phyloP scores from a whole-genome alignment of 495 filamentous ascomycete species.

The Stereocaulon alpinum region DNA sequence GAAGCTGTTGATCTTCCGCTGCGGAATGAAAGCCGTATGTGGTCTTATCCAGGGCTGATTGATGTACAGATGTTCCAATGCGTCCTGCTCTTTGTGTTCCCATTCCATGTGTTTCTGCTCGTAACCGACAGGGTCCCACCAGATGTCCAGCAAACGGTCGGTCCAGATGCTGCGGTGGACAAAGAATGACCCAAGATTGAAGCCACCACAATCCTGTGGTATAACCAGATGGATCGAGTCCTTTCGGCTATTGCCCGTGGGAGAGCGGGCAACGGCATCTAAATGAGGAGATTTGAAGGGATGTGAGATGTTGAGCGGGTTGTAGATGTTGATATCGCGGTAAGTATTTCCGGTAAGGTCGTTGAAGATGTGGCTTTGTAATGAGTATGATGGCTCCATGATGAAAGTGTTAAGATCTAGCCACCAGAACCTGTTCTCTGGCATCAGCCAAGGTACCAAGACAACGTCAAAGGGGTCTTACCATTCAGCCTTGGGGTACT shows the following conservation, averaged over 20 bases:
- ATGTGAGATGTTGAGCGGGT: constrained; percentile 88
- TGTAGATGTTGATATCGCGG: constrained; percentile 93
- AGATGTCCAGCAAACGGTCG: constrained; percentile 85
- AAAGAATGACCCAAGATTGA: constrained; percentile 97
- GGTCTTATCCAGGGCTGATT: constrained; percentile 89
- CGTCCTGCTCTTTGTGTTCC: constrained; percentile 98
- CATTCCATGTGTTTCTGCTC: constrained; percentile 99
- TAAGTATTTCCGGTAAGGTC: constrained; percentile 65
- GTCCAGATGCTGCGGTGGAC: constrained; percentile 75
- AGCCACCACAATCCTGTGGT: constrained; percentile 89
- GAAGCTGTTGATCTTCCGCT: constrained; percentile 90
- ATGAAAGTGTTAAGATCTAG: constrained; percentile 95
- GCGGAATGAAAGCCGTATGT: constrained; percentile 79
- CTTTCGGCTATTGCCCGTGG: constrained; percentile 60
- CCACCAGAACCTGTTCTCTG: constrained; percentile 90
- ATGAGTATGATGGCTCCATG: constrained; percentile 89
- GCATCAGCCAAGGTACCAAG: background rate
- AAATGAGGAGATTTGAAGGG: constrained; percentile 64
- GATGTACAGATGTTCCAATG: constrained; percentile 82
- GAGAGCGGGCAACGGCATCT: constrained; percentile 57
- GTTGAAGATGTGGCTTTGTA: constrained; percentile 85
- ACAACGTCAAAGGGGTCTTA: constrained; percentile 32
- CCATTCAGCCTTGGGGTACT: constrained; percentile 96
- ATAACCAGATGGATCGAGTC: constrained; percentile 78
- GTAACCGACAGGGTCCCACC: constrained; percentile 98